Evolutionary conservation across 2,329 filamentous ascomycete genomes (phyloP).

Genomic region (Ophiocordyceps camponoti-saundersi): DNA sequence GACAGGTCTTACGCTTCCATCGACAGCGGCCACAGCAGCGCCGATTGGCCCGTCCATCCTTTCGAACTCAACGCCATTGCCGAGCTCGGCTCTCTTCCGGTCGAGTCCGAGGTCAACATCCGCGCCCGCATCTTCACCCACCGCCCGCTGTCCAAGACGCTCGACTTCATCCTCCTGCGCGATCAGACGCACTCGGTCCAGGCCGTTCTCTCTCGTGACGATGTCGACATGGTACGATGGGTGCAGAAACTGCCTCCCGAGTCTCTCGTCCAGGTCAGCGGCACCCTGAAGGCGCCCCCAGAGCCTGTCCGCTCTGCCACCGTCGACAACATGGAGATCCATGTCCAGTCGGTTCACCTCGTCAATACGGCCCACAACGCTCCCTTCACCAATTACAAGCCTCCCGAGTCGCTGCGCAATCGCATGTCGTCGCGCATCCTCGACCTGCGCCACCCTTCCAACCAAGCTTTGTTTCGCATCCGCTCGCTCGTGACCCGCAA

Average conservation of each 20-base stretch:
- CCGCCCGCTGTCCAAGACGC: constrained; percentile 61
- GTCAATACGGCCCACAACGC: constrained; percentile 31
- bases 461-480: constrained; percentile 76
- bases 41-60: constrained; percentile 22
- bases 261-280: constrained; percentile 61
- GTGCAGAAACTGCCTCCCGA: constrained; percentile 68
- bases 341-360: constrained; percentile 39
- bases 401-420: constrained; percentile 48
- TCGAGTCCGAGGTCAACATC: constrained; percentile 23
- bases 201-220: constrained; percentile 46
- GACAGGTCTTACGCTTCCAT: constrained; percentile 12
- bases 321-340: constrained; percentile 60
- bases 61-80: constrained; percentile 20
- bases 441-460: constrained; percentile 70
- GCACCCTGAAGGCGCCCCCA: constrained; percentile 54
- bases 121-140: constrained; percentile 38
- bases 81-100: constrained; percentile 17
- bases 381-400: constrained; percentile 38
- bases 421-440: constrained; percentile 66
- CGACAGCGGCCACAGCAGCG: constrained; percentile 18
- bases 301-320: constrained; percentile 60
- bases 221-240: constrained; percentile 68
- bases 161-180: constrained; percentile 75
- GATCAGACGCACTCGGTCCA: constrained; percentile 75
- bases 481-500: constrained; percentile 65